These are phyloP conservation scores for Mortierella sp. DNA, from an alignment of 371 early-diverging fungal genomes.

Conservation along the genomic window DNA sequence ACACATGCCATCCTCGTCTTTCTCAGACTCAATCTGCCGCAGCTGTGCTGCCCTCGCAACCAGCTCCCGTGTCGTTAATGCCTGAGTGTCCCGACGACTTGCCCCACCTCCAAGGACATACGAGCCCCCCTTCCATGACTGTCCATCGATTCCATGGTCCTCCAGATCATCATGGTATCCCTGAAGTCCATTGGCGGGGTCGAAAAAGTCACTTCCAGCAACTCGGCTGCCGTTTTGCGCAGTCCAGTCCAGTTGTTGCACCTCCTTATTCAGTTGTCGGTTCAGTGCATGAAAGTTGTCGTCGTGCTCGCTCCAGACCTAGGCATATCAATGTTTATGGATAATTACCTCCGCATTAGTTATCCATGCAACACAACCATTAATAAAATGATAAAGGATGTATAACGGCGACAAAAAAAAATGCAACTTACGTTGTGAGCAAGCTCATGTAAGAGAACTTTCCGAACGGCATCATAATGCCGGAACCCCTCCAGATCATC, in stretches of 20 bases:
- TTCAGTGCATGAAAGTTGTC: constrained; percentile 86
- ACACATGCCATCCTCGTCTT: constrained; percentile 55
- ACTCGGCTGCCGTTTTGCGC: constrained; percentile 65
- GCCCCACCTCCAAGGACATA: constrained; percentile 42
- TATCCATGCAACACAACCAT: neutral
- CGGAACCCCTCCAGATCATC: constrained; percentile 92
- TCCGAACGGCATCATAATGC: constrained; percentile 78
- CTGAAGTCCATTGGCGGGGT: constrained; percentile 57
- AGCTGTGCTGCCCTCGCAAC: constrained; percentile 55
- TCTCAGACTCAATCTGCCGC: constrained; percentile 51
- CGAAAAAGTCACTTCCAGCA: constrained; percentile 58
- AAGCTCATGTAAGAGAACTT: constrained; percentile 91
- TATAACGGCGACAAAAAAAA: neutral
- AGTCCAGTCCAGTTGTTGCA: constrained; percentile 75
- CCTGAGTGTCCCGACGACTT: neutral
- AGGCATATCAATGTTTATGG: neutral
- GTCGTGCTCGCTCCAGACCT: constrained; percentile 86
- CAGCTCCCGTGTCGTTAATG: constrained; percentile 43
- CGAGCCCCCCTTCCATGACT: constrained; percentile 44
- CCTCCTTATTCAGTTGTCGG: constrained; percentile 83
- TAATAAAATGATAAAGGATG: neutral
- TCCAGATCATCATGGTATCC: constrained; percentile 46
- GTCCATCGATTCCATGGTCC: constrained; percentile 18
- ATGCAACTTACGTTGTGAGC: constrained; percentile 78
- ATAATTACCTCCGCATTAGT: constrained; percentile 5